A percentile compares a stretch with the other conserved stretches of the same genome.
Conservation (phyloP, 2,329 filamentous ascomycete genomes). For the Calonectria naviculata region DNA sequence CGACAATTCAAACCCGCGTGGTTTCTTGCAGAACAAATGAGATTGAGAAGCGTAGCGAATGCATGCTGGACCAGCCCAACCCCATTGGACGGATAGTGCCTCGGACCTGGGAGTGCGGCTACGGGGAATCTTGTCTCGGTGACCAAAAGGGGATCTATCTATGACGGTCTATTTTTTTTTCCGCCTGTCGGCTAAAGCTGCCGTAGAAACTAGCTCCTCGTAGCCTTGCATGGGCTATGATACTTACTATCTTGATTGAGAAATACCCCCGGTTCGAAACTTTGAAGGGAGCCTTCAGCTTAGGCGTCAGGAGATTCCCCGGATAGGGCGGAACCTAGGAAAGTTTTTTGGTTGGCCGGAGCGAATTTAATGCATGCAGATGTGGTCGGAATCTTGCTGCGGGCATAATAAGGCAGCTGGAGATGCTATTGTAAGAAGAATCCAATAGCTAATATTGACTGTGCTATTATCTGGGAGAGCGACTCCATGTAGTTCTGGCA, state of each 20-base stretch:
- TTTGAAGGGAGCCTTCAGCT: not conserved
- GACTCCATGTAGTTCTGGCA: too few species aligned
- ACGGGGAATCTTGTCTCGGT: not conserved
- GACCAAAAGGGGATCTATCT: not conserved
- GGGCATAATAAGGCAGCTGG: not conserved
- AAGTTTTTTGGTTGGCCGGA: too few species aligned
- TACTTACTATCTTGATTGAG: not conserved
- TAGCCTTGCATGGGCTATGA: not conserved
- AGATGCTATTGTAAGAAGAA: constrained; percentile 15
- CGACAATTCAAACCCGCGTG: constrained; percentile 4
- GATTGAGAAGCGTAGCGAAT: not conserved
- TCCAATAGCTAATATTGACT: too few species aligned
- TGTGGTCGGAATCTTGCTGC: not conserved
- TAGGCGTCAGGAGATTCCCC: not conserved
- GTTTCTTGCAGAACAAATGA: not conserved
- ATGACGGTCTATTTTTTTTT: not conserved
- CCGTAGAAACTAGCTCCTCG: not conserved
- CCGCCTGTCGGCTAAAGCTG: not conserved
- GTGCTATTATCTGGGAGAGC: too few species aligned
- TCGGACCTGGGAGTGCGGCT: not conserved
- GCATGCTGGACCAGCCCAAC: not conserved
- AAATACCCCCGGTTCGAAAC: not conserved
- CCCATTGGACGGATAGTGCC: not conserved
- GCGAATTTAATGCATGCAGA: too few species aligned
- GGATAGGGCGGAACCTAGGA: not conserved